phyloP scores from a whole-genome alignment of 2,329 filamentous ascomycete species.

The Sporothrix pseudoabietina region DNA sequence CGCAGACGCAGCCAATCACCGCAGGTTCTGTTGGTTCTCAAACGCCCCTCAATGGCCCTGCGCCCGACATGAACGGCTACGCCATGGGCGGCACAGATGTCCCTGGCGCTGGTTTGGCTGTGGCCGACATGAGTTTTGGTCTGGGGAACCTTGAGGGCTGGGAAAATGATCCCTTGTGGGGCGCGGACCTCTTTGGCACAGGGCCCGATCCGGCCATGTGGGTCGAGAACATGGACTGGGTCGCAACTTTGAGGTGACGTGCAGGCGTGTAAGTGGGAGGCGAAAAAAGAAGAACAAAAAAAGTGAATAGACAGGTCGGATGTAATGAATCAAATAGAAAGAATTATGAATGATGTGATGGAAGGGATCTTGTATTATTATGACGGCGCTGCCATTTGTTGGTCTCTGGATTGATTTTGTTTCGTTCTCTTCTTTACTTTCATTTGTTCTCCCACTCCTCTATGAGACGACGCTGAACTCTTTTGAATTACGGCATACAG shows the following conservation, averaged over 20 bases:
- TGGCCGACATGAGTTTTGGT: constrained; percentile 22
- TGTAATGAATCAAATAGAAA: background rate
- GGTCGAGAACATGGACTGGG: constrained; percentile 33
- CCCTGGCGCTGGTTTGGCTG: background rate
- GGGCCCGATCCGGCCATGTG: constrained; percentile 35
- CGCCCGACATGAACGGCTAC: constrained; percentile 22
- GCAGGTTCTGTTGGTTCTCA: background rate
- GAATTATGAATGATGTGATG: background rate
- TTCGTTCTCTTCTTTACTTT: background rate
- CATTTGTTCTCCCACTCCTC: background rate
- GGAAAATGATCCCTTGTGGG: constrained; percentile 34
- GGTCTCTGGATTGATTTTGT: background rate
- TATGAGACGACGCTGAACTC: background rate
- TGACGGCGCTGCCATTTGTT: background rate
- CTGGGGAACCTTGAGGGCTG: constrained; percentile 26
- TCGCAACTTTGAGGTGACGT: constrained; percentile 10
- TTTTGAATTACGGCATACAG: background rate
- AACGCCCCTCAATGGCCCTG: constrained; percentile 3
- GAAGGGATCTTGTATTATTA: background rate
- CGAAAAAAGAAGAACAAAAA: background rate
- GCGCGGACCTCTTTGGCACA: constrained; percentile 34
- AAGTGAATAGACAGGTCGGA: background rate
- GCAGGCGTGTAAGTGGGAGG: background rate
- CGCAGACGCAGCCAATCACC: background rate
- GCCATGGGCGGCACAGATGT: background rate